Base-by-base conservation (phyloP, 805 yeast species). In the Cyberlindnera maritima region DNA sequence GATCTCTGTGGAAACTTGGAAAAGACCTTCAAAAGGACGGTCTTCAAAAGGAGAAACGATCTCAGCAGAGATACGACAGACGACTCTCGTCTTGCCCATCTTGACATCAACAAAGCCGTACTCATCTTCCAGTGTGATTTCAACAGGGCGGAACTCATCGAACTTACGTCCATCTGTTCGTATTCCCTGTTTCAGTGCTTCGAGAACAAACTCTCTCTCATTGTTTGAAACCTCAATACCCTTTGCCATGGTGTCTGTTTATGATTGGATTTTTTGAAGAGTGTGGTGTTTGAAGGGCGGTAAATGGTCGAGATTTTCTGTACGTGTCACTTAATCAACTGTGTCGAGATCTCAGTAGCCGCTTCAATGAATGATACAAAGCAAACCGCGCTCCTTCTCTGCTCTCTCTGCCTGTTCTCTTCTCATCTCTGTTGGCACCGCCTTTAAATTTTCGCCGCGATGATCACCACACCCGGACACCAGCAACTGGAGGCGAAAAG, bases 11-110 rank as follows among this genome's bases (percentile, higher is more conserved):
- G 85, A 79, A 13, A 94, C 90, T 20, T 77, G 72, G 62, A 94
- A 90, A 3, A 86, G 59, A 1, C 99, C 99, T 65, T 94, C 99
- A 62, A 88, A 92, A 0, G 97, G 97, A 45, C 96, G 75, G 55
- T 91, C 96, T 41, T 89, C 96, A 53, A 76, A 84, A 0, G 99
- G 99, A 48, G 79, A 77, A 4, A 79, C 75, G 13, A 94, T 81
- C 43, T 80, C 83, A 11, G 95, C 85, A 15, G 90, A 80, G 5
- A 92, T 82, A 46, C 88, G 74, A 3, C 80, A 89, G 1, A 83
- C 75, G 11, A 88, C 77, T 56, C 79, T 63, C 48, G 98, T 91
- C 33, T 77, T 71, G 0, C 98, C 98, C 63, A 90, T 72, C 14
- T 67, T 68, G 3, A 92, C 83, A 55, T 88, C 88, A 4, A 85